phyloP scores from a whole-genome alignment of 805 yeast species.

The Lachancea fermentati region DNA sequence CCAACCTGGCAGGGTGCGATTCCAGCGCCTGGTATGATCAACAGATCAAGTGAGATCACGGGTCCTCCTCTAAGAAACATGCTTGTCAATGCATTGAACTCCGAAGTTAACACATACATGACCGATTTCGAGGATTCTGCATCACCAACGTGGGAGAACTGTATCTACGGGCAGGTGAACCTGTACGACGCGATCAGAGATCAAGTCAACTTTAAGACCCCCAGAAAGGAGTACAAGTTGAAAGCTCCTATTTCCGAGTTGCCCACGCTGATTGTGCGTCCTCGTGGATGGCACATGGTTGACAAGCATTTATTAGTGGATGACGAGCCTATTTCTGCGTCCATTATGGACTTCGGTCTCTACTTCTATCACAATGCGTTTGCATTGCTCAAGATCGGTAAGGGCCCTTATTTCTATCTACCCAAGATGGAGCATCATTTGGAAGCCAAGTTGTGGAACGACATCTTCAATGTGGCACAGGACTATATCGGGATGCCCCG shows the following conservation, averaged over 20 bases:
- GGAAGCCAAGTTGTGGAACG: constrained; percentile 82
- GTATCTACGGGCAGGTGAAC: constrained; percentile 77
- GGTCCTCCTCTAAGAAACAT: constrained; percentile 83
- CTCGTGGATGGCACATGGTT: constrained; percentile 83
- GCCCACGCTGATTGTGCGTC: constrained; percentile 78
- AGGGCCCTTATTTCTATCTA: constrained; percentile 76
- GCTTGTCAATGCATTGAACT: constrained; percentile 77
- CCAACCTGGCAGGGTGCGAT: constrained; percentile 73
- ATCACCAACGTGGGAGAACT: constrained; percentile 77
- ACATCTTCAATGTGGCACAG: constrained; percentile 69
- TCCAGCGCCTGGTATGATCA: constrained; percentile 64
- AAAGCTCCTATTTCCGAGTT: constrained; percentile 40
- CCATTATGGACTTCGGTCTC: constrained; percentile 72
- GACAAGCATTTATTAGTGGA: constrained; percentile 68
- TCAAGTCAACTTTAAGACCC: constrained; percentile 46
- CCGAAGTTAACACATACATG: constrained; percentile 77
- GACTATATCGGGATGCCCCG: constrained; percentile 62
- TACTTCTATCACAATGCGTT: constrained; percentile 73
- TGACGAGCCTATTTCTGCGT: constrained; percentile 73
- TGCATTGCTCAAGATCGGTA: constrained; percentile 54
- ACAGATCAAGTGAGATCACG: constrained; percentile 76
- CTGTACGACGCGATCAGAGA: constrained; percentile 70
- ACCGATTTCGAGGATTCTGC: constrained; percentile 82
- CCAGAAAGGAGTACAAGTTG: constrained; percentile 43
- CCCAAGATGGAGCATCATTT: constrained; percentile 85